Evolutionary conservation across 371 early-diverging fungal species (phyloP).

Genomic region (Mortierella sp.): DNA sequence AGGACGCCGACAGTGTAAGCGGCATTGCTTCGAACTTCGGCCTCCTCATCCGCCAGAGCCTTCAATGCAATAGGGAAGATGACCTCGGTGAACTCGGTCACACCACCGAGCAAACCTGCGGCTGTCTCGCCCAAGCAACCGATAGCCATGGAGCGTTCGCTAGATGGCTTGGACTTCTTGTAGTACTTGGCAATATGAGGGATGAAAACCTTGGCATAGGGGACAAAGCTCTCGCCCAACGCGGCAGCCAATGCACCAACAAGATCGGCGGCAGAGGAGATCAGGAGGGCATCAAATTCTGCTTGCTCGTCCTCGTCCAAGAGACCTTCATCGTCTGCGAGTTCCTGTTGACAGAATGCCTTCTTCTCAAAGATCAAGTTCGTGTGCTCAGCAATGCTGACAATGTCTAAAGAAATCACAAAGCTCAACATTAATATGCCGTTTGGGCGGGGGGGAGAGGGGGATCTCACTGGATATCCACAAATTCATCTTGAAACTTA

Average conservation of each 20-base stretch:
- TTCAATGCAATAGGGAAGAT: conserved; percentile 71
- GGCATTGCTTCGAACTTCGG: conserved; percentile 88
- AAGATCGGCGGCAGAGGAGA: conserved; percentile 84
- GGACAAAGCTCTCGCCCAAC: conserved; percentile 78
- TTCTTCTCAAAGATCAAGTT: conserved; percentile 82
- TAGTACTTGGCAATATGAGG: conserved; percentile 85
- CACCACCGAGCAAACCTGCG: conserved; percentile 75
- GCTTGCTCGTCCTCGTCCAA: conserved; percentile 85
- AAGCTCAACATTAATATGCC: not conserved
- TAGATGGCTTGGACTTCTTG: conserved; percentile 73
- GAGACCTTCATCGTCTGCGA: conserved; percentile 75
- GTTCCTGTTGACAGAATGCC: conserved; percentile 84
- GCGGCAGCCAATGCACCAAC: conserved; percentile 83
- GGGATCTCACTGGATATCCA: not conserved
- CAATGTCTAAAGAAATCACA: conserved; percentile 51
- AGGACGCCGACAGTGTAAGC: conserved; percentile 86
- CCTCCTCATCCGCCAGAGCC: conserved; percentile 81
- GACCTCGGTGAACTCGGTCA: conserved; percentile 83
- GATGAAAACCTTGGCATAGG: conserved; percentile 78
- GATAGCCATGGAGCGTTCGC: conserved; percentile 91
- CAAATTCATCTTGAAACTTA: not conserved
- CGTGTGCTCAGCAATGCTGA: conserved; percentile 67
- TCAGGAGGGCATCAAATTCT: conserved; percentile 86
- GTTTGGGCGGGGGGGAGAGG: no score
- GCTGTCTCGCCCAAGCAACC: conserved; percentile 88